Base-by-base conservation (phyloP, 805 yeast genomes). In the Candida cerambycidarum region DNA sequence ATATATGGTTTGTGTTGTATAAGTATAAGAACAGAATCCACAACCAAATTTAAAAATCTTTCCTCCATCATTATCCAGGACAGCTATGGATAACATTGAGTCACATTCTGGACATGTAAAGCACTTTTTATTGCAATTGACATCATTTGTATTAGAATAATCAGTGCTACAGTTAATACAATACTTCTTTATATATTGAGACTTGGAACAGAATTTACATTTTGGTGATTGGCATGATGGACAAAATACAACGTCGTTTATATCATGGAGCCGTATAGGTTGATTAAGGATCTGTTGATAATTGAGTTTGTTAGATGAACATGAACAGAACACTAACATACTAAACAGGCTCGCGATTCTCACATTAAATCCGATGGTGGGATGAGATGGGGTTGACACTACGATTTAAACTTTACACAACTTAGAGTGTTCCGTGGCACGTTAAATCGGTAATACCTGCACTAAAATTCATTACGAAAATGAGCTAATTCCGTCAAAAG, bases 41-140 rank as follows among this genome's bases (percentile, higher is more conserved):
- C 82, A 76, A 11, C 46, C 48, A 41, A 76, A 72, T 6, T 39
- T 41, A 45, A 75, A 75, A 2, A 57, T 41, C 47, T 72, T 74
- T 2, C 67, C 67, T 40, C 11, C 52, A 9, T 34, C 31, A 33
- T 46, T 45, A 32, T 54, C 43, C 16, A 25, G 48, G 39, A 48
- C 55, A 36, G 30, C 47, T 5, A 68, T 61, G 2, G 55, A 25
- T 10, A 68, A 42, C 24, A 57, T 54, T 0, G 69, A 51, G 2
- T 47, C 38, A 45, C 75, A 70, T 5, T 45, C 35, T 1, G 75
- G 75, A 44, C 75, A 70, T 19, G 50, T 57, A 42, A 68, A 68
- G 48, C 75, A 70, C 46, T 64, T 70, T 39, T 61, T 63, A n/a
- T 56, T 46, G 45, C 75, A 70, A 31, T 49, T 45, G 4, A 41